Conservation (phyloP, 2,329 filamentous ascomycete species). For the Pseudogymnoascus sp. region DNA sequence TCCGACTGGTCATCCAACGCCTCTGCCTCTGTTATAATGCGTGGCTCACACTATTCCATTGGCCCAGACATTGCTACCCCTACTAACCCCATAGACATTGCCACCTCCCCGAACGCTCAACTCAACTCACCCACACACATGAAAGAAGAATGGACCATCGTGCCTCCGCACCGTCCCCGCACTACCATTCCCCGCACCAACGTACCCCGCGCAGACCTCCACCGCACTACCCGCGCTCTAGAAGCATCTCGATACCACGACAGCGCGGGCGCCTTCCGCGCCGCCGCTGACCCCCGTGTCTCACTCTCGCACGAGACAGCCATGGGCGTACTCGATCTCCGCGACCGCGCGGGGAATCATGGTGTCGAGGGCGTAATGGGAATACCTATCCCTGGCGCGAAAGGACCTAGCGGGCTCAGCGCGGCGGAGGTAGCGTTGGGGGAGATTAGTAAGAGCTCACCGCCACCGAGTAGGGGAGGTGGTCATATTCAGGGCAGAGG, state of each 20-base stretch:
- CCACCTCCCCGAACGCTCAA: constrained; percentile 14
- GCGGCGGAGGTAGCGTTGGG: constrained; percentile 36
- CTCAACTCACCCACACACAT: constrained; percentile 15
- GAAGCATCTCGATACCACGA: constrained; percentile 36
- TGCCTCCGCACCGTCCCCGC: constrained; percentile 15
- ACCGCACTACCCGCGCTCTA: constrained; percentile 35
- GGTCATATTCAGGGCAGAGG: constrained; percentile 25
- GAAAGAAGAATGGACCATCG: constrained; percentile 22
- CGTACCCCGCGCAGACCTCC: constrained; percentile 26
- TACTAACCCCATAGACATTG: constrained; percentile 17
- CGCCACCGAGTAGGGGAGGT: constrained; percentile 26
- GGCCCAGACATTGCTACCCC: constrained; percentile 25
- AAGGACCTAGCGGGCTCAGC: constrained; percentile 18
- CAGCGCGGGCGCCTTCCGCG: constrained; percentile 38
- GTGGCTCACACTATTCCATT: constrained; percentile 16
- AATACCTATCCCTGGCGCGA: constrained; percentile 24
- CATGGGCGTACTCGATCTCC: constrained; percentile 19
- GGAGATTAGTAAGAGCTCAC: constrained; percentile 34
- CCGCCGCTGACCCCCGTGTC: constrained; percentile 27
- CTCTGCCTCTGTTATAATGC: constrained; percentile 14
- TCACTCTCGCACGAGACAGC: constrained; percentile 22
- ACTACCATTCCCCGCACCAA: constrained; percentile 19
- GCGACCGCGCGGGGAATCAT: constrained; percentile 23
- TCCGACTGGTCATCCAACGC: not conserved
- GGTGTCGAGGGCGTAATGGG: constrained; percentile 20